phyloP scores from a whole-genome alignment of 768 basidiomycete genomes.

The Xerocomus brunneocitrinus region DNA sequence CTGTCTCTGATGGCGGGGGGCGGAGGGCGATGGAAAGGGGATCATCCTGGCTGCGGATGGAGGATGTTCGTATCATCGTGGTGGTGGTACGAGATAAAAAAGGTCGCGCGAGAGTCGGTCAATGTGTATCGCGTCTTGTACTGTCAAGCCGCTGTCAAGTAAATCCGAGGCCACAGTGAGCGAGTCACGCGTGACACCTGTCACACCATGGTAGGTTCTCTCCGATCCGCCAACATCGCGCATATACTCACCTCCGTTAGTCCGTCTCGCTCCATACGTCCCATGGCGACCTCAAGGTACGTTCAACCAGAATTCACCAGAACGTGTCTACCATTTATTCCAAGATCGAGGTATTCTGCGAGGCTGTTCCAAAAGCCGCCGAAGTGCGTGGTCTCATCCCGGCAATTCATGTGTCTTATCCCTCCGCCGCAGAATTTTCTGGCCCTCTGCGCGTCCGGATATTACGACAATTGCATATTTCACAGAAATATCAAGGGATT shows the following conservation, averaged over 20 bases:
- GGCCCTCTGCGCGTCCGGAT: conserved; percentile 85
- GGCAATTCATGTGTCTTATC: conserved; percentile 1
- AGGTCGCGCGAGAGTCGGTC: background rate
- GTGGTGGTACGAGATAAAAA: conserved; percentile 33
- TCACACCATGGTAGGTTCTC: conserved; percentile 29
- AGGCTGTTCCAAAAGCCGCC: conserved; percentile 91
- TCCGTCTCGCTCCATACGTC: conserved; percentile 93
- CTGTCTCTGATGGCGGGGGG: conserved; percentile 64
- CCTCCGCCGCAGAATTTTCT: conserved; percentile 74
- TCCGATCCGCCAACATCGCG: conserved; percentile 23
- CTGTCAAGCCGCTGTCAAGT: background rate
- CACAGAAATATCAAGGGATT: conserved; percentile 95
- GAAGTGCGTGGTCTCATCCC: conserved; percentile 52
- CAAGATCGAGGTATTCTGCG: conserved; percentile 96
- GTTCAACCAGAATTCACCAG: conserved; percentile 1
- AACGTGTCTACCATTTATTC: background rate
- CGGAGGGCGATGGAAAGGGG: conserved; percentile 64
- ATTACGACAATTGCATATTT: conserved; percentile 81
- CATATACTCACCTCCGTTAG: conserved; percentile 36
- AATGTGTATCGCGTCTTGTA: background rate
- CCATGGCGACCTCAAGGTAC: conserved; percentile 92
- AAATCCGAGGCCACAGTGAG: background rate
- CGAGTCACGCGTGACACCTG: conserved; percentile 23
- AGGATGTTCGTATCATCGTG: conserved; percentile 62
- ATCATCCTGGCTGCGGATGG: conserved; percentile 71